Evolutionary conservation across 2,329 filamentous ascomycete species (phyloP).

Genomic region (Leptoxyphium fumago): DNA sequence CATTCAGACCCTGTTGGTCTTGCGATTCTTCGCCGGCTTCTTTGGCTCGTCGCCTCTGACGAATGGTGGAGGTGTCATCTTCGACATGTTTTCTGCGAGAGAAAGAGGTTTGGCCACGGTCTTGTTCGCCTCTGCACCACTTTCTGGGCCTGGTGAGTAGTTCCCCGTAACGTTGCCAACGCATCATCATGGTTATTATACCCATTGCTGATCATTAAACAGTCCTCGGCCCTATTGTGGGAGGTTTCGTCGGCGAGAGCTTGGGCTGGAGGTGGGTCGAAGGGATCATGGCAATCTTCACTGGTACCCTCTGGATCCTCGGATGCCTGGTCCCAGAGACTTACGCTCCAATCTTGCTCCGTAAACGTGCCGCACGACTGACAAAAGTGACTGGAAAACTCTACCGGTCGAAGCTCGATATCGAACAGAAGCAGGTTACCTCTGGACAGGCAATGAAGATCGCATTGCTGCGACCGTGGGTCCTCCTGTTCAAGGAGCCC

Average conservation of each 20-base stretch:
- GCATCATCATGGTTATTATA: not conserved
- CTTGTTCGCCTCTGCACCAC: conserved; percentile 52
- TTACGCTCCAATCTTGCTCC: conserved; percentile 43
- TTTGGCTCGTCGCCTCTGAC: conserved; percentile 30
- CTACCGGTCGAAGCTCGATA: conserved; percentile 35
- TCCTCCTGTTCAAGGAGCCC: conserved; percentile 54
- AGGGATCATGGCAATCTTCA: conserved; percentile 48
- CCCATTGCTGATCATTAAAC: not conserved
- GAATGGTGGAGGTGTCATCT: conserved; percentile 33
- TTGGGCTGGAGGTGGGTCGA: conserved; percentile 54
- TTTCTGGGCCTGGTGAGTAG: conserved; percentile 41
- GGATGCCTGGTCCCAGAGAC: conserved; percentile 43
- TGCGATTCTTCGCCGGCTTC: conserved; percentile 31
- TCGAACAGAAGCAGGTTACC: conserved; percentile 23
- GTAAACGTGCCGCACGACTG: conserved; percentile 36
- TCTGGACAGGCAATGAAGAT: conserved; percentile 8
- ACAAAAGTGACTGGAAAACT: conserved; percentile 36
- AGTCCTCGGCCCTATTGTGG: conserved; percentile 42
- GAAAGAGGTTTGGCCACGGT: conserved; percentile 39
- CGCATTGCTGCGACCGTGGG: conserved; percentile 40
- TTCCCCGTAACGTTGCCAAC: too few relatives aligned
- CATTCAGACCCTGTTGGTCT: conserved; percentile 29
- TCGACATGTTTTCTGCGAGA: conserved; percentile 29
- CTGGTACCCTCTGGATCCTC: conserved; percentile 43
- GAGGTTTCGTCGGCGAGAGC: conserved; percentile 49